Evolutionary conservation across 345 rosid genomes (phyloP), one percentile per base, ranked within the genome.

Genomic region (Gossypium sturtianum): DNA sequence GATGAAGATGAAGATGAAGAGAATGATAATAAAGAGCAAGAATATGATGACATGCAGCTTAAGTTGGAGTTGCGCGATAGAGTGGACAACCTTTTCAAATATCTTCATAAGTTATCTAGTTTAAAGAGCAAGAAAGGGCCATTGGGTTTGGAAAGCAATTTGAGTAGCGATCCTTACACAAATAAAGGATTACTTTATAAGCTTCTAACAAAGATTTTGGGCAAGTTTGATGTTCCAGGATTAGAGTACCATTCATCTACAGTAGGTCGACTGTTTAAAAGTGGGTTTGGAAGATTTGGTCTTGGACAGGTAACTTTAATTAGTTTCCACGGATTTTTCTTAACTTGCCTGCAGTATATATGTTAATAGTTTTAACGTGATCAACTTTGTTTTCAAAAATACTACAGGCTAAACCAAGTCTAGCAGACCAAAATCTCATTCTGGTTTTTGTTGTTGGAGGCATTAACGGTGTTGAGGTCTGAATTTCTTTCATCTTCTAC

Each of bases 211-310:
- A 87, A 82, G 64, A 77, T 91, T 71, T 74, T 94, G 79, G 76
- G 82, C 81, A 94, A 89, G 83, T 54, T 77, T 4, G 94, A 91
- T 75, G 75, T 94, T 22, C 89, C 90, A 1, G 91, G 97, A 34
- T 83, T 92, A 86, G 91, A 92, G 86, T 89, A 91, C 75, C 98
- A 94, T 87, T 94, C 98, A 41, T 92, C 98, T 48, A 82, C 98
- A 2, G 98, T 94, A 3, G 98, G 98, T 15, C 83, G 98, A 65
- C 90, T 94, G 76, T 89, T 94, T 79, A 94, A 94, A 87, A 94
- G 97, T 70, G 97, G 98, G 7, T 92, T 94, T 69, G 98, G 98
- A 76, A 87, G 98, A 83, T 90, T 94, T 82, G 98, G 98, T 76
- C 91, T 94, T 68, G 96, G 97, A 66, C 98, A 92, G 95, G 98